Percentiles rank a stretch among this genome's conserved stretches.
Evolutionary conservation across 1,284 basidiomycete genomes (phyloP).

Genomic region (Rhodotorula sp.): DNA sequence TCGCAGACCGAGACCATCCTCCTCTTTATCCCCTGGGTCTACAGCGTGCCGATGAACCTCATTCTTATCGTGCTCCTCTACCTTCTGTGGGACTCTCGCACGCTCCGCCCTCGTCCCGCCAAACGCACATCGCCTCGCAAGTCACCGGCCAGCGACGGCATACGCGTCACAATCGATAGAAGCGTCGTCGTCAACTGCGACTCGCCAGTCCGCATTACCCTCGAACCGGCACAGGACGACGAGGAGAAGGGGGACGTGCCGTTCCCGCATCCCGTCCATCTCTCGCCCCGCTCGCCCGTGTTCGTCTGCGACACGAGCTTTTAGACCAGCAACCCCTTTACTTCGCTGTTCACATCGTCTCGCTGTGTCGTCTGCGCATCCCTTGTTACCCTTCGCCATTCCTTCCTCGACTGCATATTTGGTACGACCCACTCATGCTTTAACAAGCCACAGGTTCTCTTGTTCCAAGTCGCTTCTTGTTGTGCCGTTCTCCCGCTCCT

Average conservation of each 20-base stretch:
- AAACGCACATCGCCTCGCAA: background rate
- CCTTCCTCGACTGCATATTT: too few relatives aligned
- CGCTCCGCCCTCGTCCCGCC: too few relatives aligned
- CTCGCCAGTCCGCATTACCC: background rate
- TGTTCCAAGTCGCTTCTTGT: too few relatives aligned
- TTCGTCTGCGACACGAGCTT: too few relatives aligned
- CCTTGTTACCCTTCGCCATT: too few relatives aligned
- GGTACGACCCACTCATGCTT: too few relatives aligned
- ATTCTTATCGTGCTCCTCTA: background rate
- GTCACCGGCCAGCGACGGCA: background rate
- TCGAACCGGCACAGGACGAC: background rate
- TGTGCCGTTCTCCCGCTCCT: background rate
- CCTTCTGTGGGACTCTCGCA: constrained; percentile 2
- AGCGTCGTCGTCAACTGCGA: background rate
- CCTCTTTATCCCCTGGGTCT: background rate
- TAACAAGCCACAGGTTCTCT: too few relatives aligned
- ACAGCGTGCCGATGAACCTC: background rate
- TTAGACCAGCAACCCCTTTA: too few relatives aligned
- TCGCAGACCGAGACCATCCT: background rate
- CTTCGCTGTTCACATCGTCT: background rate
- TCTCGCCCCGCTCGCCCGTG: background rate
- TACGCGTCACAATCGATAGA: background rate
- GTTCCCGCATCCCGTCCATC: background rate
- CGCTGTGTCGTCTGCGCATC: background rate
- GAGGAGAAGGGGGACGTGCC: background rate